A percentile compares a stretch with the other conserved stretches of the same genome.
Conservation (phyloP, 768 basidiomycete species). For the Cubamyces sp. region DNA sequence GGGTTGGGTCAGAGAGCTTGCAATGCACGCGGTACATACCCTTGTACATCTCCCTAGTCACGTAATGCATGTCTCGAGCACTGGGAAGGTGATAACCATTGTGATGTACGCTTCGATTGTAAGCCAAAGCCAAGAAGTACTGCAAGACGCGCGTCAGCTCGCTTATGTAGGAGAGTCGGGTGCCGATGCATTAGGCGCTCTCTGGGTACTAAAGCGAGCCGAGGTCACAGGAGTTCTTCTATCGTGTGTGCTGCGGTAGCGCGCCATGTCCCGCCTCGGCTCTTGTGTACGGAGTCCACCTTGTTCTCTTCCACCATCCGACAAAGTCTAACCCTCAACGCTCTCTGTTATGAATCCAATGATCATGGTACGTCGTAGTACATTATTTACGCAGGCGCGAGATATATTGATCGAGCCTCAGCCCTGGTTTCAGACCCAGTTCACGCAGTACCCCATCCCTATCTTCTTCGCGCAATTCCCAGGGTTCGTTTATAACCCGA, state of each 20-base stretch:
- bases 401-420: no score
- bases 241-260: slow-evolving; percentile 5
- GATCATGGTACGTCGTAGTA: no score
- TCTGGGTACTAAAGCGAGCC: background rate
- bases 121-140: no score
- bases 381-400: no score
- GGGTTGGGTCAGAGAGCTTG: slow-evolving; percentile 12
- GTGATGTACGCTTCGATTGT: no score
- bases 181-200: background rate
- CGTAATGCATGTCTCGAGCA: background rate
- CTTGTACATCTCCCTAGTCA: slow-evolving; percentile 9
- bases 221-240: background rate
- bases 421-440: slow-evolving; percentile 1
- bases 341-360: no score
- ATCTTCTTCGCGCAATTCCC: background rate
- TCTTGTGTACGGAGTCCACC: background rate
- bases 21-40: slow-evolving; percentile 11
- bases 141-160: background rate
- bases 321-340: no score
- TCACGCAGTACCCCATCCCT: background rate
- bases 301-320: no score
- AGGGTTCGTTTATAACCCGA: background rate
- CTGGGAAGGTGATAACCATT: background rate
- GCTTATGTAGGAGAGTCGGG: background rate
- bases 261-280: background rate